These are phyloP conservation scores for Eimeria praecox DNA, from an alignment of 169 alveolate species.

Conservation along the genomic window DNA sequence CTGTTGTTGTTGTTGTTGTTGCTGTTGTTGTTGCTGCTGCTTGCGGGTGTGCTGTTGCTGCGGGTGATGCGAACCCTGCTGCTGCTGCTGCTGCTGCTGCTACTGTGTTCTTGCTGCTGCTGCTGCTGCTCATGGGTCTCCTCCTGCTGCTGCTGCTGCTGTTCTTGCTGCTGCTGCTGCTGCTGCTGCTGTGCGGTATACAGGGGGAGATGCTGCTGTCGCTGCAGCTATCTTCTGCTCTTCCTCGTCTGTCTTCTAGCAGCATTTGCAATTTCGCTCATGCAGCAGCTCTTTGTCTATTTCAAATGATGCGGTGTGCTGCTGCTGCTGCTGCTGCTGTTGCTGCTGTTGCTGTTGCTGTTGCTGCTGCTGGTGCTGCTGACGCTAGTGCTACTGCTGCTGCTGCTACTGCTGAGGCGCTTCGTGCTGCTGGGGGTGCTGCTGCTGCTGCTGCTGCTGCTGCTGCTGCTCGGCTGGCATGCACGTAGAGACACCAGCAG, in stretches of 20 bases:
- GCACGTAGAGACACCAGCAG: neutral
- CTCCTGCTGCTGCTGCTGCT: slow-evolving; percentile 43
- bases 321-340: slow-evolving; percentile 26
- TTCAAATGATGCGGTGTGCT: slow-evolving; percentile 30
- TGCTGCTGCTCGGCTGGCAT: neutral
- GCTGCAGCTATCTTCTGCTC: slow-evolving; percentile 16
- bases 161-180: neutral
- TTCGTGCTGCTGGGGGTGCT: neutral
- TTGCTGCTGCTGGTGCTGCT: slow-evolving; percentile 32
- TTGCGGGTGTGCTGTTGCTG: neutral
- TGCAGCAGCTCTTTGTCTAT: slow-evolving; percentile 26
- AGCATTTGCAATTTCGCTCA: slow-evolving; percentile 7
- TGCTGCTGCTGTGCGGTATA: neutral
- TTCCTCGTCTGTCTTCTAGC: slow-evolving; percentile 5
- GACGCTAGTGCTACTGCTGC: neutral
- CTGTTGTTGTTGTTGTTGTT: slow-evolving; percentile 4
- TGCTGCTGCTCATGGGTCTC: neutral
- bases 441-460: slow-evolving; percentile 1
- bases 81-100: neutral
- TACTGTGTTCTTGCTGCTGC: slow-evolving; percentile 20
- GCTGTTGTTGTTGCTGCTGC: neutral
- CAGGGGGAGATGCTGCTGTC: slow-evolving; percentile 31
- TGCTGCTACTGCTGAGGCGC: neutral
- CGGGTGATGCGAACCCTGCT: no score
- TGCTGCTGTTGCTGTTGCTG: neutral